Evolutionary conservation across 345 rosid species (phyloP).

Genomic region (Rhodamnia rubescens): DNA sequence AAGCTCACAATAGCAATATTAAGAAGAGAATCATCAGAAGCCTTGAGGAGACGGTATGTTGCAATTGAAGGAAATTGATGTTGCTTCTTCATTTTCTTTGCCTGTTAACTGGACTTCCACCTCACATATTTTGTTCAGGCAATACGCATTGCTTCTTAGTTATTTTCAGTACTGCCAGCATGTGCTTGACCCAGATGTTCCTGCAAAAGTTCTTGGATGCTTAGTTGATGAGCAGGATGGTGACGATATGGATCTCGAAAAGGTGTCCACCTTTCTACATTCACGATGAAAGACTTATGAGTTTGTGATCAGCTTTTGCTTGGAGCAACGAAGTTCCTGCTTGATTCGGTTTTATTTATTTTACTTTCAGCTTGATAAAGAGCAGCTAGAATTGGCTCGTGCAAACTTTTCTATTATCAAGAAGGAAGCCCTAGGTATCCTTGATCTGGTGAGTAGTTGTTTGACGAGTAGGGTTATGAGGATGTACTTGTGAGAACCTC

Average conservation of each 20-base stretch:
- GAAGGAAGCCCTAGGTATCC: slow-evolving; percentile 80
- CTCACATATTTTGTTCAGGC: slow-evolving; percentile 36
- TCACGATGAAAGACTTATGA: neutral
- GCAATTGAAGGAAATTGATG: neutral
- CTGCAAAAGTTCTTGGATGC: slow-evolving; percentile 62
- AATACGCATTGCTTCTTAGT: slow-evolving; percentile 84
- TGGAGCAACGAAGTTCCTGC: neutral
- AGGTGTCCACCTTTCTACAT: slow-evolving; percentile 17
- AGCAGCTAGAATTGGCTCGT: slow-evolving; percentile 77
- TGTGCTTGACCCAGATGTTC: slow-evolving; percentile 76
- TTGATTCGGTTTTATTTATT: neutral
- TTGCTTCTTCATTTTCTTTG: neutral
- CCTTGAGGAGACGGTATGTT: slow-evolving; percentile 88
- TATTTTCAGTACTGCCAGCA: slow-evolving; percentile 95
- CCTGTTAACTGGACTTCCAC: slow-evolving; percentile 2
- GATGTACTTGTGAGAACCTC: neutral
- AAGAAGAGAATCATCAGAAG: slow-evolving; percentile 87
- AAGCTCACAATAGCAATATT: slow-evolving; percentile 81
- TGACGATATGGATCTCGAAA: slow-evolving; percentile 79
- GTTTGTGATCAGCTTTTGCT: neutral
- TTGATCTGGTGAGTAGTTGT: slow-evolving; percentile 53
- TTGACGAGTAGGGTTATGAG: neutral
- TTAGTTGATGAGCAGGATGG: slow-evolving; percentile 72
- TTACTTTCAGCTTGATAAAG: slow-evolving; percentile 62
- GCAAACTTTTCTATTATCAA: slow-evolving; percentile 69